Base-by-base conservation (phyloP, 1,284 basidiomycete genomes). In the Tylopilus sp. region DNA sequence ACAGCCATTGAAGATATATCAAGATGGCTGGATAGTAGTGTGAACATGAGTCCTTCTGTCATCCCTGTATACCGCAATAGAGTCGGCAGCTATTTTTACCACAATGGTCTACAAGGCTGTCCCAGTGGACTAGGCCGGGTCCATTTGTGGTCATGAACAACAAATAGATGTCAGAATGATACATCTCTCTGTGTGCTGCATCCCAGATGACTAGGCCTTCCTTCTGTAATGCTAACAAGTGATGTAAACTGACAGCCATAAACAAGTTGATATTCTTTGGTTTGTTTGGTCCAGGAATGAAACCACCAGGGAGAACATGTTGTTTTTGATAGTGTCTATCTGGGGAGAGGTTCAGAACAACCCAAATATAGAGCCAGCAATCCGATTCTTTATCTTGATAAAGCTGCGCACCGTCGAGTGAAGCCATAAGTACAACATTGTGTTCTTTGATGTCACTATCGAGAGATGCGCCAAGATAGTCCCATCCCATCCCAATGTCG, bases 21-120 rank as follows among this genome's bases (percentile, higher is more conserved):
- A 6, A 44, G 9, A 15, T 55, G 62, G 19, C 57, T 1, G 61
- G 58, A 13, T 64, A 67, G 9, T 69, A 69, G 5, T 58, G 58
- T 1, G 4, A 22, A 1, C 18, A 39, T 15, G 18, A 2, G 0
- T 29, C 41, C 39, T 69, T 69, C 0, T 22, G 19, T 1, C 56
- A 1, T 0, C 65, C 53, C 0, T 29, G 24, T 6, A 69, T 2
- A 4, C 57, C 58, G 19, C 67, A 69, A 6, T 68, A 68, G 1
- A 68, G 2, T 0, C 24, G 32, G 16, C 67, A 68, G 0, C 63
- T 19, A 10, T 69, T 70, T 6, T 61, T 69, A 2, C 61, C 58
- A 6, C 58, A 49, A 3, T 68, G 67, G 1, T 58, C 62, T 0
- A 68, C 0, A 19, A 41, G 39, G 3, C 39, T 18, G 19, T 41